Evolutionary conservation across 1,139 yeast genomes (phyloP), one percentile per base, ranked within the genome.

Genomic region (Pichia kudriavzevii): DNA sequence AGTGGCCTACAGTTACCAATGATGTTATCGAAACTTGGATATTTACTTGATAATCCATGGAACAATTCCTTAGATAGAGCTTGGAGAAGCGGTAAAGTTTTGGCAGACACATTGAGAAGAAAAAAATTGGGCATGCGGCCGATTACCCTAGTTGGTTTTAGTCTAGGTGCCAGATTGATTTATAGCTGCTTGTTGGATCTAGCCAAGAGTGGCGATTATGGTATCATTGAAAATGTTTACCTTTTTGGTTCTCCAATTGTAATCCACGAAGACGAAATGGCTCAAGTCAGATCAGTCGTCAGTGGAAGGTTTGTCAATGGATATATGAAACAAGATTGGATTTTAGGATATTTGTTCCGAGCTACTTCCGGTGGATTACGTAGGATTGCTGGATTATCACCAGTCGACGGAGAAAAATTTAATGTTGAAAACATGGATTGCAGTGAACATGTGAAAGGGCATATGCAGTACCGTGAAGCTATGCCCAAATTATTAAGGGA

Each of bases 41-140:
- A 93, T 50, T 61, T 93, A 29, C 68, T 93, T 25, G 99, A 93
- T 55, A 93, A 93, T 52, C 99, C 98, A 0, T 93, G 98, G 98
- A 88, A 80, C 52, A 97, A 91, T 5, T 88, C 98, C 0, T 64
- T 93, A 41, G 97, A 91, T 58, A 70, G 99, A 43, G 98, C 99
- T 0, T 88, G 97, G 96, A 72, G 88, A 33, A 94, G 97, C 1
- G 99, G 99, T 3, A 66, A 78, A 42, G 77, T 93, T 32, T 59
- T 93, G 39, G 98, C 98, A 0, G 98, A 93, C 53, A 84, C 96
- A 0, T 62, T 93, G 29, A 74, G 87, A 37, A 72, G 87, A 7
- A 81, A 94, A 22, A 88, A 85, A 55, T 63, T 93, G 48, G 99
- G 99, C 7, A 85, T 81, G 12, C 66, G 99, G 32, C 99, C 99